phyloP scores from a whole-genome alignment of 2,329 filamentous ascomycete species.

The Pseudogymnoascus sp. region DNA sequence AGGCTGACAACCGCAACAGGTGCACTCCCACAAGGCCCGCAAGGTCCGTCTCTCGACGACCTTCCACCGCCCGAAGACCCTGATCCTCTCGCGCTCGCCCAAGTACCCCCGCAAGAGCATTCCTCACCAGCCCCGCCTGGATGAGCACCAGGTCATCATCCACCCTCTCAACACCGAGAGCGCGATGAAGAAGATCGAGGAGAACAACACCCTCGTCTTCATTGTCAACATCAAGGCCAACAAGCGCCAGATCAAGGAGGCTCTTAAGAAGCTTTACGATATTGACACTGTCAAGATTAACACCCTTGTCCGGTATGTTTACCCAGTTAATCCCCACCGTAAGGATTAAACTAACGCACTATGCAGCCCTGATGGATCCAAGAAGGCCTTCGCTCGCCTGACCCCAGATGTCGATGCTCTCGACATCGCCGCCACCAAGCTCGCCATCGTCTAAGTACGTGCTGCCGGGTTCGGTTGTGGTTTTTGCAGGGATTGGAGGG shows the following conservation, averaged over 20 bases:
- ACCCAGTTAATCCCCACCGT: too few species aligned
- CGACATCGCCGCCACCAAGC: conserved; percentile 98
- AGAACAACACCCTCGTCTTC: conserved; percentile 99
- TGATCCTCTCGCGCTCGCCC: conserved; percentile 78
- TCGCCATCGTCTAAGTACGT: conserved; percentile 79
- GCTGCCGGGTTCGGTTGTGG: conserved; percentile 35
- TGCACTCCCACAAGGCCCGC: conserved; percentile 74
- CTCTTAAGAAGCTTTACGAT: conserved; percentile 98
- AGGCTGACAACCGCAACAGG: conserved; percentile 36
- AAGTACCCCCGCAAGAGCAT: conserved; percentile 98
- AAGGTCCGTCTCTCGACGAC: conserved; percentile 89
- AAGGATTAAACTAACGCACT: conserved; percentile 14
- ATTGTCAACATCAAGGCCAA: conserved; percentile 96
- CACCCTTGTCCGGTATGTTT: conserved; percentile 83
- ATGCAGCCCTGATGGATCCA: conserved; percentile 78
- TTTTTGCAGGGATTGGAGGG: conserved; percentile 24
- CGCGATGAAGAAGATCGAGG: conserved; percentile 99
- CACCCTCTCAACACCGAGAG: conserved; percentile 99
- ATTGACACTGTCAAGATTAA: conserved; percentile 99
- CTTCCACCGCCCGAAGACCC: conserved; percentile 97
- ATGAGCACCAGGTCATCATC: conserved; percentile 95
- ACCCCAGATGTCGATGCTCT: conserved; percentile 96
- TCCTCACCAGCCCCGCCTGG: conserved; percentile 79
- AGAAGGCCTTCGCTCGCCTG: conserved; percentile 97
- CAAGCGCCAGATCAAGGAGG: conserved; percentile 98